A percentile compares a stretch with the other conserved stretches of the same genome.
Evolutionary conservation across 345 rosid genomes (phyloP).

Genomic region (Eucalyptus sideroxylon): DNA sequence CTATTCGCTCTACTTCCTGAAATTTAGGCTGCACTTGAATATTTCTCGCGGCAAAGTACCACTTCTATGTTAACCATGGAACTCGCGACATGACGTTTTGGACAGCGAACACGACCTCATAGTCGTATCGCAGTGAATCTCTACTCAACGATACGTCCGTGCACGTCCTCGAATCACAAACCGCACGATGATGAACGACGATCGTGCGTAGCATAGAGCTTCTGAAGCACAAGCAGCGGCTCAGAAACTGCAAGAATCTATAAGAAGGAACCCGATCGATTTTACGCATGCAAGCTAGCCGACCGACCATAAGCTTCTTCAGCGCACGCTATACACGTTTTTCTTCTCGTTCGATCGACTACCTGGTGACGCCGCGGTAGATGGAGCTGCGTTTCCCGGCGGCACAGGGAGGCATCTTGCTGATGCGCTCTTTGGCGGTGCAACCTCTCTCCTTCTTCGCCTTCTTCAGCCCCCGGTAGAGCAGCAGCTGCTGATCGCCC

Average conservation of each 20-base stretch:
- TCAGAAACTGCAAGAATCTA: neutral
- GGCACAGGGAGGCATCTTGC: conserved; percentile 96
- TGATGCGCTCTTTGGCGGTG: conserved; percentile 97
- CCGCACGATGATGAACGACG: neutral
- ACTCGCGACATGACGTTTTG: neutral
- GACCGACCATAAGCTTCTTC: neutral
- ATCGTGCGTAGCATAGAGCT: neutral
- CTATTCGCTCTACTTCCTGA: neutral
- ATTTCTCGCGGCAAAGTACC: neutral
- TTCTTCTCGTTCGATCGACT: neutral
- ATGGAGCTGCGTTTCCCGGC: conserved; percentile 99
- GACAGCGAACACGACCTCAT: neutral
- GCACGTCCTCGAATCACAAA: neutral
- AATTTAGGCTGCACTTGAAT: neutral
- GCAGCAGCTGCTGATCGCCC: conserved; percentile 64
- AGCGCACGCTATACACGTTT: neutral
- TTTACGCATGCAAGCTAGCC: neutral
- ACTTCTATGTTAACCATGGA: neutral
- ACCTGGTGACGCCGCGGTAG: conserved; percentile 99
- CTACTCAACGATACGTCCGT: neutral
- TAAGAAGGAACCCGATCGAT: neutral
- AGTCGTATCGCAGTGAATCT: neutral
- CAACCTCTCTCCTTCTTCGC: conserved; percentile 96
- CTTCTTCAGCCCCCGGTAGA: conserved; percentile 77
- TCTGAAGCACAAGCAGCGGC: neutral